phyloP scores from a whole-genome alignment of 768 basidiomycete species.

The Cytidiella melzeri region DNA sequence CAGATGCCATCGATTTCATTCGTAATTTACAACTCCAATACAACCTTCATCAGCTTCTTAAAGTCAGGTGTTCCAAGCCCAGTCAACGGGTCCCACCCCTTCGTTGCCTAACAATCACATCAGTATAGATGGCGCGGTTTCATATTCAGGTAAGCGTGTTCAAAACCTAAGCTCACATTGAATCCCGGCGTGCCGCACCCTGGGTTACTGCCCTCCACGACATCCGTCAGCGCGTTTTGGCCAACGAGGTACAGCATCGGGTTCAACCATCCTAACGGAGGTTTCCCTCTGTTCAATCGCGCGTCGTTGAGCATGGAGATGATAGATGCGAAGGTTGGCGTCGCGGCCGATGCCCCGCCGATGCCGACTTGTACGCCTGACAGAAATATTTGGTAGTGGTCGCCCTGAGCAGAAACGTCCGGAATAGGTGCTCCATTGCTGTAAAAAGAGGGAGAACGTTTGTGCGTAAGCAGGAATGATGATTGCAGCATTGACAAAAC shows the following conservation, averaged over 20 bases:
- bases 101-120: conserved; percentile 20
- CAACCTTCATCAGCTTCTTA: conserved; percentile 22
- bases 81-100: conserved; percentile 33
- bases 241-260: background rate
- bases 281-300: background rate
- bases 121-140: background rate
- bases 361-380: conserved; percentile 13
- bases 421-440: too few species aligned
- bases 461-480: too few species aligned
- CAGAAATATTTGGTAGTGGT: conserved; percentile 24
- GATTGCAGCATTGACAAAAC: background rate
- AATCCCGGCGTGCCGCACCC: background rate
- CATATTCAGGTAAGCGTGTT: background rate
- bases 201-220: background rate
- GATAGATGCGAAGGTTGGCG: conserved; percentile 26
- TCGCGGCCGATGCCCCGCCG: conserved; percentile 27
- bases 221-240: background rate
- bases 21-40: too few species aligned
- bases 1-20: too few species aligned
- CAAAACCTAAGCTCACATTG: background rate
- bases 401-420: conserved; percentile 36
- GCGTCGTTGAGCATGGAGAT: conserved; percentile 14
- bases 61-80: conserved; percentile 30
- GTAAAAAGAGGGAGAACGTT: too few species aligned
- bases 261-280: background rate